These are phyloP conservation scores for Tubosaeta brunneosetosa DNA, from an alignment of 768 basidiomycete genomes.

Conservation along the genomic window DNA sequence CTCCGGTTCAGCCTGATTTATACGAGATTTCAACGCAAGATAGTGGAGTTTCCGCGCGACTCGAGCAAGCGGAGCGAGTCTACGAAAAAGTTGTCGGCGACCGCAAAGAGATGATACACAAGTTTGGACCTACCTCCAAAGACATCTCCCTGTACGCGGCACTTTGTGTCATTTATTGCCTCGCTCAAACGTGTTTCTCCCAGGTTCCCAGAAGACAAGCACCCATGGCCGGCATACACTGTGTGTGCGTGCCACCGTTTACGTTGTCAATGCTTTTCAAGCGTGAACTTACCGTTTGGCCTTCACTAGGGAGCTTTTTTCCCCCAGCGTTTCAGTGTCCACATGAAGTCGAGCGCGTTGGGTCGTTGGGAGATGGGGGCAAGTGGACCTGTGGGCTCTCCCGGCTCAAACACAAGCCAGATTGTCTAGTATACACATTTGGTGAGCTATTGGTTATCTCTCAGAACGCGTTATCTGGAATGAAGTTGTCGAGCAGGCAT, in stretches of 20 bases:
- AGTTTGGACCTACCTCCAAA: constrained; percentile 48
- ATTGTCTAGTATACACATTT: constrained; percentile 60
- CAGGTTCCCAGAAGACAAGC: constrained; percentile 49
- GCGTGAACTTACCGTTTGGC: constrained; percentile 1
- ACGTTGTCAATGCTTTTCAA: not conserved
- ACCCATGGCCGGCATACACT: constrained; percentile 56
- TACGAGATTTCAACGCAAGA: constrained; percentile 28
- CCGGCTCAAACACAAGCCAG: constrained; percentile 45
- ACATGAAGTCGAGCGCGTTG: constrained; percentile 39
- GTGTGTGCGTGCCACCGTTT: constrained; percentile 39
- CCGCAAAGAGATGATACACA: constrained; percentile 46
- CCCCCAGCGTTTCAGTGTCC: constrained; percentile 42
- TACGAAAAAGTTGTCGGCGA: constrained; percentile 42
- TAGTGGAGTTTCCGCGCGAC: constrained; percentile 34
- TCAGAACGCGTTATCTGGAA: not conserved
- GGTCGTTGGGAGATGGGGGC: constrained; percentile 59
- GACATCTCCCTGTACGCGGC: constrained; percentile 39
- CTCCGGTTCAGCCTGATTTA: constrained; percentile 20
- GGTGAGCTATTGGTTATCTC: constrained; percentile 32
- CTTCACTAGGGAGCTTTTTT: constrained; percentile 42
- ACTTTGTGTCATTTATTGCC: not conserved
- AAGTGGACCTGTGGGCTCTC: constrained; percentile 69
- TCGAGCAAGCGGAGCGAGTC: constrained; percentile 40
- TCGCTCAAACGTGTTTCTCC: constrained; percentile 2
- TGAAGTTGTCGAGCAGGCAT: constrained; percentile 31